phyloP scores from a whole-genome alignment of 495 filamentous ascomycete genomes.

The Penicillium herquei region DNA sequence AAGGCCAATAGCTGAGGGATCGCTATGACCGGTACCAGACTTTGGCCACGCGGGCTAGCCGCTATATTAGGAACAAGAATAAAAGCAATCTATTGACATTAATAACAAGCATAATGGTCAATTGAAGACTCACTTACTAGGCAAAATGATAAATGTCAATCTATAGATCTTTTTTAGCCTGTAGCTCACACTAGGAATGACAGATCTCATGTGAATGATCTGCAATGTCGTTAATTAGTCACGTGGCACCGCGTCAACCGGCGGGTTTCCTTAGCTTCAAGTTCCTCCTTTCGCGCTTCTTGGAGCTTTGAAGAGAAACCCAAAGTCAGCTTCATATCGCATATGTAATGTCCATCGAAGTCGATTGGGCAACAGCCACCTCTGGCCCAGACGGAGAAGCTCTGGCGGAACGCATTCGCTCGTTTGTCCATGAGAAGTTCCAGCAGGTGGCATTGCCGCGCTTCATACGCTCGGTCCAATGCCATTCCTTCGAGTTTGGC shows the following conservation, averaged over 20 bases:
- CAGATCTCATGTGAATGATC: not conserved
- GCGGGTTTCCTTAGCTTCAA: not conserved
- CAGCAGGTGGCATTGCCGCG: slow-evolving; percentile 86
- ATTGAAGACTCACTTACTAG: not conserved
- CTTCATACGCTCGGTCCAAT: slow-evolving; percentile 94
- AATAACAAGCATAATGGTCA: not conserved
- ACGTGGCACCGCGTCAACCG: slow-evolving; percentile 15
- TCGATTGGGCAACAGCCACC: slow-evolving; percentile 94
- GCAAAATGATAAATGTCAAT: not conserved
- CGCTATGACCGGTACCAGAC: slow-evolving; percentile 6
- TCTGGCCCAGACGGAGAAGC: slow-evolving; percentile 79
- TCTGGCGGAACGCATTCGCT: slow-evolving; percentile 80
- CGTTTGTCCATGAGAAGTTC: slow-evolving; percentile 94
- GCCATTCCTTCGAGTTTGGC: slow-evolving; percentile 93
- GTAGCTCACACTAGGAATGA: not conserved
- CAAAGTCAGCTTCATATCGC: slow-evolving; percentile 13
- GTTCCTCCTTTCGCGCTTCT: not conserved
- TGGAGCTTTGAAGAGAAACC: not conserved
- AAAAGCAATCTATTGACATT: not conserved
- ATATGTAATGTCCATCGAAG: slow-evolving; percentile 88
- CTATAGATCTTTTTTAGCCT: not conserved
- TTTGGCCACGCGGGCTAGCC: not conserved
- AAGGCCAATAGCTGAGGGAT: slow-evolving; percentile 5
- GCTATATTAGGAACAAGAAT: not conserved
- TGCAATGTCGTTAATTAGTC: slow-evolving; percentile 12